Conservation (phyloP, 257 asterid genomes). For the Fraxinus excelsior region DNA sequence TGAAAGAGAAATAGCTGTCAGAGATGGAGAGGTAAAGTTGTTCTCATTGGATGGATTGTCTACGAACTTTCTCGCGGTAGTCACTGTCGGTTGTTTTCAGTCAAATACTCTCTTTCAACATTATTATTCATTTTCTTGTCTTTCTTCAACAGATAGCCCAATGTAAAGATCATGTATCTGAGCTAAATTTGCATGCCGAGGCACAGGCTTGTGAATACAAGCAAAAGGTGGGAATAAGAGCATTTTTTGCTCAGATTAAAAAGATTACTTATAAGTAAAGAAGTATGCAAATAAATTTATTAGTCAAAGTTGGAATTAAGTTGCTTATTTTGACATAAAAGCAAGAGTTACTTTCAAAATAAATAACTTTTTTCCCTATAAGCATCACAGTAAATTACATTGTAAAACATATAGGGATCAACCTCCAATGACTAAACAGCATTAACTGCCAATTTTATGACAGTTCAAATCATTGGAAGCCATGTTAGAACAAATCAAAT, state of each 20-base stretch:
- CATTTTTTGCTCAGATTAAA: background rate
- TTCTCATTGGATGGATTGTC: background rate
- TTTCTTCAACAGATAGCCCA: conserved; percentile 61
- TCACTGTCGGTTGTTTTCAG: background rate
- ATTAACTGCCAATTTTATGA: conserved; percentile 24
- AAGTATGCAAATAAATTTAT: background rate
- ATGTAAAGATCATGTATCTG: conserved; percentile 85
- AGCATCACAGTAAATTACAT: background rate
- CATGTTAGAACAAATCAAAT: conserved; percentile 83
- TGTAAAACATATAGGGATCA: background rate
- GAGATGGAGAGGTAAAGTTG: conserved; percentile 70
- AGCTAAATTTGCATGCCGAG: conserved; percentile 87
- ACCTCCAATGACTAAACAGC: conserved; percentile 6
- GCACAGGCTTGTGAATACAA: conserved; percentile 95
- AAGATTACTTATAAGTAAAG: background rate
- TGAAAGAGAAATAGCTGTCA: conserved; percentile 77
- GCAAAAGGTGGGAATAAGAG: conserved; percentile 65
- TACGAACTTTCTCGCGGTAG: background rate
- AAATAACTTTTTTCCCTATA: background rate
- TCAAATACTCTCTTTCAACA: background rate
- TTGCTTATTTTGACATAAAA: background rate
- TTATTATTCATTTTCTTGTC: background rate
- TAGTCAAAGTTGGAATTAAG: background rate
- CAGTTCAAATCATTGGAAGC: conserved; percentile 92
- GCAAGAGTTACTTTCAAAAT: background rate